Evolutionary conservation across 805 yeast species (phyloP).

Genomic region (Brettanomyces nanus): DNA sequence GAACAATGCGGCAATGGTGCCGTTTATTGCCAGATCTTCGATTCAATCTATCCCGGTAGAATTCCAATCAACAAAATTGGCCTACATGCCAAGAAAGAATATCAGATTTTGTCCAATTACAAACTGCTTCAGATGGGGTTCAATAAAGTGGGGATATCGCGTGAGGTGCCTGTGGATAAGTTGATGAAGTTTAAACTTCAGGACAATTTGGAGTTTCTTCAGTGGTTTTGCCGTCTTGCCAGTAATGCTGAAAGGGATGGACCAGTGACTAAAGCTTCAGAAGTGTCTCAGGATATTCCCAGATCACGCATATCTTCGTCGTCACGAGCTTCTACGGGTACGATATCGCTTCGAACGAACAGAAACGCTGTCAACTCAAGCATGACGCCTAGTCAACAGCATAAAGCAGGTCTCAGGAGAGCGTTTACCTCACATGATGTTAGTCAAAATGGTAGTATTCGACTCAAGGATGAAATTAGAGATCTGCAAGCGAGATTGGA

Average conservation of each 20-base stretch:
- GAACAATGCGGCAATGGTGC: slow-evolving; percentile 97
- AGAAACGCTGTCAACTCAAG: neutral
- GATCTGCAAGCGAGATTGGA: slow-evolving; percentile 46
- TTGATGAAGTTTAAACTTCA: slow-evolving; percentile 84
- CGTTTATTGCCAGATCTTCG: slow-evolving; percentile 86
- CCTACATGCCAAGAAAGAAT: slow-evolving; percentile 62
- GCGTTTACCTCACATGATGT: neutral
- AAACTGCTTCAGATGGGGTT: slow-evolving; percentile 83
- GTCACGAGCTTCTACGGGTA: neutral
- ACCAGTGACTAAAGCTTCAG: slow-evolving; percentile 47
- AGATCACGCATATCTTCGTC: neutral
- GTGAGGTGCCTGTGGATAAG: slow-evolving; percentile 71
- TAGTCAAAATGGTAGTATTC: neutral
- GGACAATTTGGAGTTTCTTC: slow-evolving; percentile 89
- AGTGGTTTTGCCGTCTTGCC: slow-evolving; percentile 87
- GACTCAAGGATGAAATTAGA: slow-evolving; percentile 35
- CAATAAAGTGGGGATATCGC: slow-evolving; percentile 57
- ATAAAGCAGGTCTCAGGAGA: neutral
- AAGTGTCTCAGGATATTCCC: neutral
- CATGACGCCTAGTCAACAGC: neutral
- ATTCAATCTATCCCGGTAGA: slow-evolving; percentile 65
- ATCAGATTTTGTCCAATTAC: slow-evolving; percentile 72
- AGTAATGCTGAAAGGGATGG: slow-evolving; percentile 31
- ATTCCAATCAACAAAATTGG: slow-evolving; percentile 74
- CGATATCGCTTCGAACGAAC: slow-evolving; percentile 1